Evolutionary conservation across 225 moss, liverwort and hornwort species (phyloP), one percentile per base, ranked within the genome.

Genomic region (Bryum argenteum): DNA sequence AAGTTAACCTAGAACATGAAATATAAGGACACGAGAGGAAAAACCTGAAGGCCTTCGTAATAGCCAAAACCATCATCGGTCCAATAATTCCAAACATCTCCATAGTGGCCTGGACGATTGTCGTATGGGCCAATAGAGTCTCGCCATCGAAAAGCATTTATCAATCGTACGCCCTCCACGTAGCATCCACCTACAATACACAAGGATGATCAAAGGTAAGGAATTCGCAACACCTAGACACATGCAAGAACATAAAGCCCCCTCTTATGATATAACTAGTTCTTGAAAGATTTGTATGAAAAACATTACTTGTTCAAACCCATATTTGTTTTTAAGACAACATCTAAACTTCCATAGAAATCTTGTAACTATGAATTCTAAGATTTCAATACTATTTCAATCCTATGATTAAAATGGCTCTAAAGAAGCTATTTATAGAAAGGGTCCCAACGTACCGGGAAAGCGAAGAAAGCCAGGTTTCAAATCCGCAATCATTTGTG

Each of bases 1-100:
- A 33, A 33, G 33, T 6, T 33, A 33, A 5, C 33, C 4, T 33
- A 33, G 33, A 33, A 33, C 7, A 33, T 33, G 33, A 33, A 33
- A 33, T 33, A 3, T 5, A 33, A 33, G 33, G 33, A 33, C 33
- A 33, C 33, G 33, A 33, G 9, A 17, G 0, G 54, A 14, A 56
- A 57, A 58, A 97, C 96, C 90, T 94, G 97, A 12, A 98, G 90
- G 48, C 85, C 94, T 72, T 98, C 94, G 14, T 66, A 98, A 70
- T 40, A 92, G 39, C 97, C 97, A 48, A 98, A 88, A 17, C 94
- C 97, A 69, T 98, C 97, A 53, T 98, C 94, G 17, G 94, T 84
- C 97, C 97, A 98, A 57, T 94, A 94, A 69, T 89, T 87, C 97
- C 97, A 98, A 63, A 98, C 81, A 38, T 98, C 97, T 59, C 92